Evolutionary conservation across 2,329 filamentous ascomycete species (phyloP).

Genomic region (Diaporthe ilicicola): DNA sequence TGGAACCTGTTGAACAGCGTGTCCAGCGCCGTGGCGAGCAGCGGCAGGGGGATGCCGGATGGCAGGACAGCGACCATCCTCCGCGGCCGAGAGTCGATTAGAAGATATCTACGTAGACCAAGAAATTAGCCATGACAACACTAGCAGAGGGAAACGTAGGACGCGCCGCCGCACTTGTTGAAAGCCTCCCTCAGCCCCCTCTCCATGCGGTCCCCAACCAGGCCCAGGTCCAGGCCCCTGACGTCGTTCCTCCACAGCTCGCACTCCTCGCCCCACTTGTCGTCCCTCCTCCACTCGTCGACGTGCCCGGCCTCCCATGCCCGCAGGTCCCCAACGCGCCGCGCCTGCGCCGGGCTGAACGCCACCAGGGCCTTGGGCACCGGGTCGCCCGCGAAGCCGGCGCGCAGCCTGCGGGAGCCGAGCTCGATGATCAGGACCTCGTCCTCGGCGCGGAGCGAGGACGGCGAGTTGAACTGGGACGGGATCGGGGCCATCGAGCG

Average conservation of each 20-base stretch:
- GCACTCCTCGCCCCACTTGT: constrained; percentile 68
- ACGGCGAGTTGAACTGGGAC: constrained; percentile 65
- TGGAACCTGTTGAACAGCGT: constrained; percentile 85
- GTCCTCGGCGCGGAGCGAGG: constrained; percentile 77
- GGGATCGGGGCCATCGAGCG: constrained; percentile 61
- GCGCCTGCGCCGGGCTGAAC: constrained; percentile 79
- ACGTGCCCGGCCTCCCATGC: constrained; percentile 68
- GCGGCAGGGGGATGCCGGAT: constrained; percentile 77
- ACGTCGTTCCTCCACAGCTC: constrained; percentile 86
- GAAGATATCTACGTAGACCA: constrained; percentile 58
- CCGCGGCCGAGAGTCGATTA: constrained; percentile 79
- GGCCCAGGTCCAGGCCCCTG: constrained; percentile 74
- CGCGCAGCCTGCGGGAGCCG: constrained; percentile 79
- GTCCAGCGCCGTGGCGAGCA: constrained; percentile 79
- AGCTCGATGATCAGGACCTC: constrained; percentile 86
- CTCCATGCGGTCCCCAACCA: constrained; percentile 89
- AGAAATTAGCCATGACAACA: constrained; percentile 22
- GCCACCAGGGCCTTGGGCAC: constrained; percentile 74
- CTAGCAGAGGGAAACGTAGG: not conserved
- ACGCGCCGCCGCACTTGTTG: constrained; percentile 69
- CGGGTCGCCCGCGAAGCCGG: constrained; percentile 87
- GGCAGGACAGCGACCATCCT: constrained; percentile 80
- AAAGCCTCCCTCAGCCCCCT: constrained; percentile 82
- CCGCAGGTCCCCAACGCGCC: constrained; percentile 83
- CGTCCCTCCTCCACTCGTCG: constrained; percentile 56